Percentiles rank a stretch among this genome's conserved stretches.
These are phyloP conservation scores for Sonneratia caseolaris DNA, from an alignment of 345 rosid genomes.

Conservation along the genomic window DNA sequence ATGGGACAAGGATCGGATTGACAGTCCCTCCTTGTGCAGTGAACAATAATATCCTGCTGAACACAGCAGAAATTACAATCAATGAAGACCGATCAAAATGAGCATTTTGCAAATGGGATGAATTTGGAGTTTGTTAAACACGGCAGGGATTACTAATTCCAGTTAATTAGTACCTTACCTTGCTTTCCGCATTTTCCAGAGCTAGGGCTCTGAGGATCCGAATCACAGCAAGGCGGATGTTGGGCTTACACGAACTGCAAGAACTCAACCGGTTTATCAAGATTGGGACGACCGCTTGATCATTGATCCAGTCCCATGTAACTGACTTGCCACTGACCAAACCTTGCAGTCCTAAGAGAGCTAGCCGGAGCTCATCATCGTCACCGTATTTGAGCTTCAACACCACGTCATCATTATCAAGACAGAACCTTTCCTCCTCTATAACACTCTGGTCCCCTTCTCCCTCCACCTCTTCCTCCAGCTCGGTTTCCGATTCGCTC, in stretches of 20 bases:
- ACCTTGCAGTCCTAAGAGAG: constrained; percentile 25
- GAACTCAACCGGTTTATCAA: constrained; percentile 34
- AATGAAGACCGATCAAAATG: neutral
- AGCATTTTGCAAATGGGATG: neutral
- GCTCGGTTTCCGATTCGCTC: constrained; percentile 27
- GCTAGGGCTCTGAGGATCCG: constrained; percentile 40
- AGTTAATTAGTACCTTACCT: constrained; percentile 25
- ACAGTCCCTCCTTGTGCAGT: neutral
- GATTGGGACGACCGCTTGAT: constrained; percentile 29
- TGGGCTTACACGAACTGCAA: constrained; percentile 23
- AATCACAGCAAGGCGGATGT: constrained; percentile 29
- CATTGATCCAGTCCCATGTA: constrained; percentile 36
- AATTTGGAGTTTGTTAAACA: neutral
- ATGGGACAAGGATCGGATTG: too few species aligned
- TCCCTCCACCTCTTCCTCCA: constrained; percentile 19
- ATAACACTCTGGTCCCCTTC: constrained; percentile 4
- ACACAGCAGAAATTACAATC: neutral
- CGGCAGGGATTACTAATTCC: neutral
- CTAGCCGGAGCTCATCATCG: constrained; percentile 34
- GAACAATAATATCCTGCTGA: neutral
- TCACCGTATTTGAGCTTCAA: constrained; percentile 46
- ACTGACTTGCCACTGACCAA: constrained; percentile 20
- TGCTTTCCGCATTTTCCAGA: constrained; percentile 20
- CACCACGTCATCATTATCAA: constrained; percentile 36
- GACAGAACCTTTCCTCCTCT: constrained; percentile 23